Base-by-base conservation (phyloP, 78 protist genomes). In the Neovahlkampfia damariscottae region DNA sequence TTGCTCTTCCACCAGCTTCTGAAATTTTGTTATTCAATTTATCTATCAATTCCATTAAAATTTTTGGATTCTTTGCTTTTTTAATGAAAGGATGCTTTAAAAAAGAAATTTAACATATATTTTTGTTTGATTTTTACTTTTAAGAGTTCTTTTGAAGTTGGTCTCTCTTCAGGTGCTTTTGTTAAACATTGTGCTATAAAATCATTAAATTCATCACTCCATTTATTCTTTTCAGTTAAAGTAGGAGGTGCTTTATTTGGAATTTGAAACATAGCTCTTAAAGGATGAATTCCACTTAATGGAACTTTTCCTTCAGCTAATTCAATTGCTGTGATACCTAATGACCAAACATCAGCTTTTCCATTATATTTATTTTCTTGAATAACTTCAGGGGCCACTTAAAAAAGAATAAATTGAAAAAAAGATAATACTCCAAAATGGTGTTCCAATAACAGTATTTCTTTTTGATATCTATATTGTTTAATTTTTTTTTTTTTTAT, bases 291-390 rank as follows among this genome's bases (percentile, higher is more conserved):
- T n/a, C 87, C 84, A 31, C 83, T 75, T 76, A 84, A 81, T 6
- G 94, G 94, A 29, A 91, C 92, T 30, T 79, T 41, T 10, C 86
- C 89, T 75, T 84, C 89, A 37, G 86, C 85, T 86, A 86, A 72
- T 27, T 88, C 94, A 8, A 90, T 76, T 0, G 91, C 91, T 10
- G 94, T 88, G 41, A 90, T 90, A 35, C 94, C 91, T 40, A 90
- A 41, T 31, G 91, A 79, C 94, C 94, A 90, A 37, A 90, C 77
- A 68, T 90, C 94, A 0, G 92, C 92, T 39, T 88, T 86, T 5
- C 69, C 72, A 62, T 86, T 77, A 36, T 86, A 84, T 31, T 75
- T 82, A 28, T 73, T 72, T 34, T 83, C 83, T 27, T 73, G 71
- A 41, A 88, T 82, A 27, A 88, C 88, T 41, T 88, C 92, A 36